Base-by-base conservation (phyloP, 805 yeast genomes). In the Spathaspora hagerdaliae region DNA sequence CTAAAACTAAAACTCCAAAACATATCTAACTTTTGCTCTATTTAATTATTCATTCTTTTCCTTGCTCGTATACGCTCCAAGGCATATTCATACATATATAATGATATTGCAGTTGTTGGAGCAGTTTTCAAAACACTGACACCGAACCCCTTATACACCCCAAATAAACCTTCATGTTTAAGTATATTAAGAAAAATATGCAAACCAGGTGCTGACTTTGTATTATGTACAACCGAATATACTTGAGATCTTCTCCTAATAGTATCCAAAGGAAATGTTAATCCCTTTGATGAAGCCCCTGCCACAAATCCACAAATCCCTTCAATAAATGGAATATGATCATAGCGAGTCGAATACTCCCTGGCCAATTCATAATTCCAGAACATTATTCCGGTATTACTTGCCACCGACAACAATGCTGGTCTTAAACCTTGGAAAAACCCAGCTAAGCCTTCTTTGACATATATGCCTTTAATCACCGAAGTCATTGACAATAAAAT, bases 211-310 rank as follows among this genome's bases (percentile, higher is more conserved):
- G 51, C 41, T 7, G 41, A 39, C 12, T 45, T 24, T 27, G 40
- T 42, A 24, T 27, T 15, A 48, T 52, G 40, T 27, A 44, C 31
- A 41, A 56, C 54, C 38, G 59, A 46, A 32, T 49, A 49, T 65
- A 91, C 80, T 60, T 92, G 97, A 38, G 85, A 64, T 34, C 96
- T 69, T 56, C 89, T 82, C 19, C 97, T 72, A 2, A 91, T 60
- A 0, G 96, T 80, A 61, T 94, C 99, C 38, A 94, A 60, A 0
- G 99, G 99, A 63, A 88, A 94, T 0, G 88, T 82, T 0, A 81
- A 51, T 0, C 82, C 77, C 61, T 94, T 94, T 10, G 96, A 78
- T 2, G 80, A 52, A 0, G 81, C 71, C 0, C 97, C 98, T 0
- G 97, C 96, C 0, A 80, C 41, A 34, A 88, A 68, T 38, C 96